Base-by-base conservation (phyloP, 2,329 filamentous ascomycete species). In the Pseudocercospora eumusae region DNA sequence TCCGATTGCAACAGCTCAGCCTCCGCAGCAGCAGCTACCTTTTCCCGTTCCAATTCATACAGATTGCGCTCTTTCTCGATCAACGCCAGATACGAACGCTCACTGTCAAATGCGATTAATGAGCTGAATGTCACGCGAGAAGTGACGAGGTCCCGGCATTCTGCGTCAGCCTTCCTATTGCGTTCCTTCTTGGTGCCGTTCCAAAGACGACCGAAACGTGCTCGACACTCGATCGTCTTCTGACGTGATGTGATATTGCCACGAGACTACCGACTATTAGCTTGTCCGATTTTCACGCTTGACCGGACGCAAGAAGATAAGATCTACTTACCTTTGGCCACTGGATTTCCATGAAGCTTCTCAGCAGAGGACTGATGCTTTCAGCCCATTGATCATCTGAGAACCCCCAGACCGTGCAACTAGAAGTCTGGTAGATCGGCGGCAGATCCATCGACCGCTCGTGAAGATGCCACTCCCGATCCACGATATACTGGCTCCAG, bases 301-400 rank as follows among this genome's bases (percentile, higher is more conserved):
- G 28, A 11, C 4, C 1, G 10, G 4, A 1, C 28, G 28, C 28
- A 31, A 31, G 28, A 1, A 10, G 11, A 31, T 9, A 31, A 2
- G 2, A 2, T 31, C 13, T 31, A 31, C 28, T 11, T 45, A 45
- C 42, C 42, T 59, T 62, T 28, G 60, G 60, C 60, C 60, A 62
- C 2, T 31, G n/a, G 1, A 56, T 36, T 15, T 58, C 56, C 47
- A 62, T 62, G 9, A 62, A 20, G 13, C 28, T 25, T 9, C 10
- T 5, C 7, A 45, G 4, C 1, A 58, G 23, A 13, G n/a, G 18
- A 21, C 49, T 25, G 1, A 59, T 25, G 33, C n/a, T 62, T 23
- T 8, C 25, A 1, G 42, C 28, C 28, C 45, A 61, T 5, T 56
- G n/a, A 10, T 40, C 4, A 2, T 27, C 20, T 15, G 52, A 52